A percentile compares a stretch with the other conserved stretches of the same genome.
Conservation (phyloP, 225 moss, liverwort and hornwort species). For the Physcomitrellopsis africana region DNA sequence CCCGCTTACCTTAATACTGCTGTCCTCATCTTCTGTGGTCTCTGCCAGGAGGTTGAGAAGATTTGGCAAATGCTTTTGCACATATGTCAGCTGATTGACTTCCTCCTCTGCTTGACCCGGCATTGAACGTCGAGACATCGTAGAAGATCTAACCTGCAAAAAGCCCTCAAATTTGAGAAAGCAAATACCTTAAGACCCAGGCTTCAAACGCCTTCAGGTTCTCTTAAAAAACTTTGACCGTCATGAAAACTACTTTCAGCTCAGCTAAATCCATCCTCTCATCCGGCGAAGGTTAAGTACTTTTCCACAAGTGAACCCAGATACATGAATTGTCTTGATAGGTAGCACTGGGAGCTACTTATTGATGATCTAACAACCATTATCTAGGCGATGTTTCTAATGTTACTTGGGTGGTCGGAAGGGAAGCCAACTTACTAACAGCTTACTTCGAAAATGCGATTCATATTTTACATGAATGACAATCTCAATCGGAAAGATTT, state of each 20-base stretch:
- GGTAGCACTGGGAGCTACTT: background rate
- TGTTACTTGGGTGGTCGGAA: background rate
- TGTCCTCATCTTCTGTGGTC: conserved; percentile 63
- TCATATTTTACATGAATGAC: background rate
- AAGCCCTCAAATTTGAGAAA: conserved; percentile 18
- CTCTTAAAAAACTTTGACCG: background rate
- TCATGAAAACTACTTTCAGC: too few species aligned
- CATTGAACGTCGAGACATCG: conserved; percentile 52
- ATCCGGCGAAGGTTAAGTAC: background rate
- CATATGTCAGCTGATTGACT: conserved; percentile 66
- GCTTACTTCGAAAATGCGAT: background rate
- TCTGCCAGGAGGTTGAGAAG: conserved; percentile 68
- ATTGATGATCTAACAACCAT: background rate
- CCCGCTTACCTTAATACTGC: conserved; percentile 54
- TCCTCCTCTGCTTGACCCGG: conserved; percentile 83
- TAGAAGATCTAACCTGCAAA: conserved; percentile 52
- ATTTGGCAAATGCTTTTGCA: conserved; percentile 65
- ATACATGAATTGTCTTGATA: background rate
- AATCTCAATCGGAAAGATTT: background rate
- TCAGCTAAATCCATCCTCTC: background rate
- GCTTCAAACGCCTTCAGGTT: background rate
- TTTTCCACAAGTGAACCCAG: background rate
- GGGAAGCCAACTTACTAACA: too few species aligned
- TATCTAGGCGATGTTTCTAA: background rate
- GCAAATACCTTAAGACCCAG: background rate